Percentiles rank a stretch among this genome's conserved stretches.
These are phyloP conservation scores for Volvox carteri DNA, from an alignment of 163 green algal genomes.

Conservation along the genomic window DNA sequence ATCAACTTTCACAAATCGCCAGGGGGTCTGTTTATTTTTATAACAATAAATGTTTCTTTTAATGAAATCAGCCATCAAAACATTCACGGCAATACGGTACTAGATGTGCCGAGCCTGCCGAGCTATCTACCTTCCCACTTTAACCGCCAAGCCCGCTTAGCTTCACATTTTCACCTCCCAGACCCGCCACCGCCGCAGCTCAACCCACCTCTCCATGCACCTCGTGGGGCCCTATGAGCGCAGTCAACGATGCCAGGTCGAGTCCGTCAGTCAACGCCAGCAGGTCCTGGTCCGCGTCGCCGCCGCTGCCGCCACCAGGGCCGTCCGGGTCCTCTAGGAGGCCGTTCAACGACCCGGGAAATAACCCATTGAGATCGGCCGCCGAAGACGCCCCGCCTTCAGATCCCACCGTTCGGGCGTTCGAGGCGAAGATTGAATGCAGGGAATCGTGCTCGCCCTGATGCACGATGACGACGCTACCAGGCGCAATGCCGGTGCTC, in stretches of 20 bases:
- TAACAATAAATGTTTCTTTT: no score
- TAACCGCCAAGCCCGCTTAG: no score
- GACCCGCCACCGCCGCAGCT: no score
- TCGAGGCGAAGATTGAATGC: background rate
- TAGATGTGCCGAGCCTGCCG: no score
- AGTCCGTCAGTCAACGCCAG: constrained; percentile 13
- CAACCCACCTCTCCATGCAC: background rate
- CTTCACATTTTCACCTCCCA: no score
- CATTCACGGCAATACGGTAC: no score
- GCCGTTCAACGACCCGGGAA: background rate
- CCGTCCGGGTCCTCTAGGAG: background rate
- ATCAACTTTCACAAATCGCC: no score
- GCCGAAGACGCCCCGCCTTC: constrained; percentile 9
- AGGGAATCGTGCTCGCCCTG: constrained; percentile 3
- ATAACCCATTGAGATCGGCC: background rate
- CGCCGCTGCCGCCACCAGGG: constrained; percentile 4
- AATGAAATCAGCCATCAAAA: no score
- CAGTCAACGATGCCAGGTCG: constrained; percentile 32
- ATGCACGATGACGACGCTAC: background rate
- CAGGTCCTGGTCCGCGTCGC: background rate
- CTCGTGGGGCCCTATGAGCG: constrained; percentile 19
- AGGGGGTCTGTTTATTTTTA: no score
- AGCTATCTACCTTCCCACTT: no score
- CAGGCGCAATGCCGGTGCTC: background rate
- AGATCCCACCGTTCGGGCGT: background rate